Evolutionary conservation across 306 rosid species (phyloP).

Genomic region (Casuarina glauca): DNA sequence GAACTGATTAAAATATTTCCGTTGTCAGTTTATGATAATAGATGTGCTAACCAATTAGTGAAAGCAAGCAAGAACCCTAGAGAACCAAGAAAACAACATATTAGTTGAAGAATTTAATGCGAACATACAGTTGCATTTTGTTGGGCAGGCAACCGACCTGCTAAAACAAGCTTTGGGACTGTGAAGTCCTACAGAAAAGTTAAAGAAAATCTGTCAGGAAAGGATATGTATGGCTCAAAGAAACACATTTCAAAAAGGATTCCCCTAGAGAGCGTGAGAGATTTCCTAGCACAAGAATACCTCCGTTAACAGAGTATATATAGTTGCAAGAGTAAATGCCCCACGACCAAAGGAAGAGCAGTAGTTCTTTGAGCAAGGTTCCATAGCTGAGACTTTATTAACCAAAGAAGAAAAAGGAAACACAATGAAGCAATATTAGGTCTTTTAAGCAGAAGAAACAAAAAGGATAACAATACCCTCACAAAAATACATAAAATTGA

Average conservation of each 20-base stretch:
- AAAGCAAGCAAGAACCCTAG: background rate
- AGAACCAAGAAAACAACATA: slow-evolving; percentile 6
- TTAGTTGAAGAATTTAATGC: slow-evolving; percentile 21
- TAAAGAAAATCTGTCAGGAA: slow-evolving; percentile 30
- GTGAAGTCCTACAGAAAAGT: slow-evolving; percentile 66
- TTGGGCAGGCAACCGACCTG: slow-evolving; percentile 96
- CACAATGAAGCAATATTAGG: background rate
- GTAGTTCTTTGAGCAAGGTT: slow-evolving; percentile 96
- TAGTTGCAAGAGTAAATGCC: slow-evolving; percentile 95
- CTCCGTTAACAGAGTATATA: slow-evolving; percentile 95
- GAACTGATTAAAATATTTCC: background rate
- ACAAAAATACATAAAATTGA: background rate
- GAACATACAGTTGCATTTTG: slow-evolving; percentile 94
- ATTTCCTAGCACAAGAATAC: slow-evolving; percentile 34
- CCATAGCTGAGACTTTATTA: slow-evolving; percentile 86
- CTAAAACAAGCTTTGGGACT: slow-evolving; percentile 91
- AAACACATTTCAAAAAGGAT: slow-evolving; percentile 17
- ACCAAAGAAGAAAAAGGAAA: slow-evolving; percentile 18
- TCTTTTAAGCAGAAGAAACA: slow-evolving; percentile 7
- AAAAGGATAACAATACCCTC: background rate
- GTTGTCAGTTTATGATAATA: background rate
- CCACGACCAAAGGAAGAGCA: slow-evolving; percentile 95
- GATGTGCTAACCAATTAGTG: background rate
- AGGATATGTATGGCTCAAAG: background rate
- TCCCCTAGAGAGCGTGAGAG: slow-evolving; percentile 1